Base-by-base conservation (phyloP, 2,329 filamentous ascomycete genomes). In the Hortaea werneckii region DNA sequence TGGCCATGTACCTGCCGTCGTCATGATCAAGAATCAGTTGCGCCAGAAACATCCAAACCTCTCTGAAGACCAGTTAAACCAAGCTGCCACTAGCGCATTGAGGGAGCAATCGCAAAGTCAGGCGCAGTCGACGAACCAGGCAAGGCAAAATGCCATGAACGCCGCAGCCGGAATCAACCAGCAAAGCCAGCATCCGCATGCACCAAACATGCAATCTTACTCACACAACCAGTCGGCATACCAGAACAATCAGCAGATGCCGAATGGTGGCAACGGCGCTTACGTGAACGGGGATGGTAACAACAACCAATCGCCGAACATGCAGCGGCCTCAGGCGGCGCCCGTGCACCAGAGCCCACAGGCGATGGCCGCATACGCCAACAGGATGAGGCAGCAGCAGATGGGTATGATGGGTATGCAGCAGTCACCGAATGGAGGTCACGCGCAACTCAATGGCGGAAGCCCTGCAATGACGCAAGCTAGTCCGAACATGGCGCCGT, bases 1-100 rank as follows among this genome's bases (percentile, higher is more conserved):
- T 41, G 73, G 74, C 20, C 71, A 75, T 53, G 69, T 77, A 39
- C 75, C 76, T 10, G 71, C 72, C 6, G 73, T 79, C 47, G 74
- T 71, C 45, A 71, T 68, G 47, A 70, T 78, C 45, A 68, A 72
- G 48, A 74, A 70, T 49, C 71, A 74, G 35, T 68, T 79, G 11
- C 71, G 74, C 51, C 65, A 65, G 44, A 70, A 62, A 52, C 69
- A 77, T 51, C 76, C 76, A 1, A 68, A 70, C 45, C 63, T 76
- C 50, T 65, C 73, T 1, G 67, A 70, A 3, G 76, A 79, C 27
- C 74, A 80, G 58, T 66, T 79, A 7, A 71, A 67, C 46, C 68
- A 70, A 37, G 58, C 76, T 50, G 74, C 77, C 3, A 74, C 69
- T 1, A 71, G 77, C 34, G 68, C 72, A 41, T 61, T 77, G 55